Conservation (phyloP, 2,329 filamentous ascomycete genomes). For the Paecilomyces fulvus region DNA sequence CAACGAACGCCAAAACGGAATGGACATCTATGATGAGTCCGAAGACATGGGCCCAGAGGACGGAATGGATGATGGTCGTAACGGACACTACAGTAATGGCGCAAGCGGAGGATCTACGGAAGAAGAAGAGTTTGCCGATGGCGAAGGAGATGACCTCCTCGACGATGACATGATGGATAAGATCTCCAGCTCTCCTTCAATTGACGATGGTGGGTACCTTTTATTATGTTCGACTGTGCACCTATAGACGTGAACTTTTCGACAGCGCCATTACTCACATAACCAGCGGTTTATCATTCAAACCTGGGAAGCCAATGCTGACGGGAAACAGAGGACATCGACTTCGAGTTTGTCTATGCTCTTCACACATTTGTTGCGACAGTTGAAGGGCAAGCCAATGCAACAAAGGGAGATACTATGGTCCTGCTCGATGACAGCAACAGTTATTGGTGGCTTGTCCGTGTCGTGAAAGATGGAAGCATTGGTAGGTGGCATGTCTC, state of each 20-base stretch:
- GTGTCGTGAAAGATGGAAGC: constrained; percentile 94
- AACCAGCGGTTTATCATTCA: constrained; percentile 56
- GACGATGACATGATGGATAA: constrained; percentile 97
- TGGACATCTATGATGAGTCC: constrained; percentile 25
- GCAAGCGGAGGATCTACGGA: constrained; percentile 11
- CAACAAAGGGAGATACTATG: constrained; percentile 98
- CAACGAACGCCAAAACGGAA: constrained; percentile 22
- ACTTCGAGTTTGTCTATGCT: constrained; percentile 99
- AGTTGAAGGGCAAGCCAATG: constrained; percentile 96
- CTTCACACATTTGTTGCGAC: constrained; percentile 96
- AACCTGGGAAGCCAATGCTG: constrained; percentile 76
- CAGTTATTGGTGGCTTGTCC: constrained; percentile 98
- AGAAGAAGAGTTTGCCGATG: constrained; percentile 53
- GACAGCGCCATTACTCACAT: too few species aligned
- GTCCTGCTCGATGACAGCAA: constrained; percentile 96
- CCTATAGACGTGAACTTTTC: constrained; percentile 17
- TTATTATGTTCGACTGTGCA: constrained; percentile 35
- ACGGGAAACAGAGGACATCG: constrained; percentile 94
- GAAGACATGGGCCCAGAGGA: constrained; percentile 18
- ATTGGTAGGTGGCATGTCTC: constrained; percentile 53
- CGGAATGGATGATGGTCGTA: constrained; percentile 8
- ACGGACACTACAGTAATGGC: constrained; percentile 15
- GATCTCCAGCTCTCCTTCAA: constrained; percentile 96
- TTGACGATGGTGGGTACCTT: constrained; percentile 89
- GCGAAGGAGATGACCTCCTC: constrained; percentile 59